Conservation (phyloP, 345 rosid species). For the Stellera chamaejasme region DNA sequence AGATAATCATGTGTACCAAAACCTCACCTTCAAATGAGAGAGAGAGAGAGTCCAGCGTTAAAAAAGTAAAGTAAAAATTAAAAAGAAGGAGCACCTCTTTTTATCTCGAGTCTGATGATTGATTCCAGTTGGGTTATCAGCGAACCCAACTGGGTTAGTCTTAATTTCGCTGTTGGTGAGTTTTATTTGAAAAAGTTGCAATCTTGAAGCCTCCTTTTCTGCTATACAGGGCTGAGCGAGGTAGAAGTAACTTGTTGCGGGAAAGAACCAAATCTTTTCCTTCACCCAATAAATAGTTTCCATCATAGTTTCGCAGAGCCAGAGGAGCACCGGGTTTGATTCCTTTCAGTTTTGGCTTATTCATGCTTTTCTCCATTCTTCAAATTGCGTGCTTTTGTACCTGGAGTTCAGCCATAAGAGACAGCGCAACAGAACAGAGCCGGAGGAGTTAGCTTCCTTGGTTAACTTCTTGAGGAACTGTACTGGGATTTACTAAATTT, state of each 20-base stretch:
- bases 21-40: conserved; percentile 26
- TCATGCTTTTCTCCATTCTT: conserved; percentile 18
- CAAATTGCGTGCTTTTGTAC: conserved; percentile 13
- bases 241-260: conserved; percentile 17
- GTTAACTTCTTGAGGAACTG: conserved; percentile 6
- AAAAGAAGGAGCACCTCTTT: conserved; percentile 12
- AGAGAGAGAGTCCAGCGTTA: conserved; percentile 5
- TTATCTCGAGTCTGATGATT: conserved; percentile 33
- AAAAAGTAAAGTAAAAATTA: conserved; percentile 5
- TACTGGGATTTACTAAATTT: conserved; percentile 7
- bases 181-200: conserved; percentile 22
- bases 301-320: conserved; percentile 31
- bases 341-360: conserved; percentile 39
- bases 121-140: conserved; percentile 47
- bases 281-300: conserved; percentile 45
- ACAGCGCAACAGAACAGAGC: conserved; percentile 17
- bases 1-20: conserved; percentile 59
- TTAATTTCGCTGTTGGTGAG: conserved; percentile 21
- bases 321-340: conserved; percentile 31
- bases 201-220: conserved; percentile 26
- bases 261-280: conserved; percentile 24
- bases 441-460: conserved; percentile 20
- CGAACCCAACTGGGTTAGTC: conserved; percentile 33
- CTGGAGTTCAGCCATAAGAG: conserved; percentile 13
- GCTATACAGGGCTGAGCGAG: conserved; percentile 22